These are phyloP conservation scores for Daedaleopsis nitida DNA, from an alignment of 768 basidiomycete genomes.

Conservation along the genomic window DNA sequence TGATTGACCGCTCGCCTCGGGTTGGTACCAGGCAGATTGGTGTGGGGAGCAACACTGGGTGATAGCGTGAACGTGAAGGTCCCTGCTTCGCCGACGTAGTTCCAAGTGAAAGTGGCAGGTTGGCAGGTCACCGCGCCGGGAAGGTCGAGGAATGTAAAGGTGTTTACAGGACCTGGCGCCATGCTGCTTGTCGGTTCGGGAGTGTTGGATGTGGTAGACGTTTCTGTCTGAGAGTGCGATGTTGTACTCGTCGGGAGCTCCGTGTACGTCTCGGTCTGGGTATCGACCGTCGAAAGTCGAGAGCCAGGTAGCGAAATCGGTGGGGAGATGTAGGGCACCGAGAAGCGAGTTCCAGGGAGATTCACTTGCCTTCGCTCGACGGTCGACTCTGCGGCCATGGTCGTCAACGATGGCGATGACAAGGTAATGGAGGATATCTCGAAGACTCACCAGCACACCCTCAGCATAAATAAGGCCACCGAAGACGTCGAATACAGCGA, in stretches of 20 bases:
- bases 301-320: neutral
- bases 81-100: conserved; percentile 9
- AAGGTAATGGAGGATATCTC: neutral
- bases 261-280: no score
- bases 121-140: conserved; percentile 39
- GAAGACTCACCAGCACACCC: conserved; percentile 10
- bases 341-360: conserved; percentile 13
- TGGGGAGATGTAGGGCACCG: no score
- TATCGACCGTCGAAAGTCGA: neutral
- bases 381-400: conserved; percentile 5
- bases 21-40: conserved; percentile 6
- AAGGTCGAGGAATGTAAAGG: conserved; percentile 28
- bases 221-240: no score
- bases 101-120: conserved; percentile 32
- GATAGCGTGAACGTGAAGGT: conserved; percentile 21
- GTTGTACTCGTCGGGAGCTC: no score
- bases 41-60: conserved; percentile 13
- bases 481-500: conserved; percentile 5
- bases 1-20: conserved; percentile 17
- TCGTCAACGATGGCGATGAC: neutral
- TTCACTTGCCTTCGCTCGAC: conserved; percentile 13
- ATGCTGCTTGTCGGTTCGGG: neutral
- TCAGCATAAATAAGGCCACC: conserved; percentile 12
- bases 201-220: neutral
- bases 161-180: neutral